phyloP scores from a whole-genome alignment of 108 stramenopile genomes.

The Mediolabrus comicus region DNA sequence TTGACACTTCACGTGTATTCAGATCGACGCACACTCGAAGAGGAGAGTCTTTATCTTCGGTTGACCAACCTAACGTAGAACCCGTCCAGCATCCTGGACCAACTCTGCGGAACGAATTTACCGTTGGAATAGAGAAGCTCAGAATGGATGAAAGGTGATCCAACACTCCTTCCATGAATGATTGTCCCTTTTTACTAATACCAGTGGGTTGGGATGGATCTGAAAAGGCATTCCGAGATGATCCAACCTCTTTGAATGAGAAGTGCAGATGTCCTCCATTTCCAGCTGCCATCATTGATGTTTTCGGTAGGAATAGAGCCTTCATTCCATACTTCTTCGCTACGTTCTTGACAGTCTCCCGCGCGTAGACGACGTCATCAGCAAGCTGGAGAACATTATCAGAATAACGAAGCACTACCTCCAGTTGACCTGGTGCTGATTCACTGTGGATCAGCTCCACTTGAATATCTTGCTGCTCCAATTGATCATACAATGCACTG shows the following conservation, averaged over 20 bases:
- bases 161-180: conserved; percentile 80
- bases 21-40: conserved; percentile 66
- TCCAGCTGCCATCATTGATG: conserved; percentile 58
- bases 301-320: conserved; percentile 78
- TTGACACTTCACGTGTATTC: conserved; percentile 43
- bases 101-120: conserved; percentile 75
- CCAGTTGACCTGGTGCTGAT: conserved; percentile 76
- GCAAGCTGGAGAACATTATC: conserved; percentile 58
- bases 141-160: conserved; percentile 63
- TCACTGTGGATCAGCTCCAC: conserved; percentile 74
- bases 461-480: conserved; percentile 63
- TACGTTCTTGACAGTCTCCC: conserved; percentile 70
- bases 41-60: conserved; percentile 77
- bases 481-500: conserved; percentile 56
- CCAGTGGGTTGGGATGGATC: conserved; percentile 18
- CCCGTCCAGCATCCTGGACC: conserved; percentile 91
- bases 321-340: conserved; percentile 53
- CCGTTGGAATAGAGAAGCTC: conserved; percentile 70
- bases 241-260: conserved; percentile 47
- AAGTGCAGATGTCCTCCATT: conserved; percentile 81
- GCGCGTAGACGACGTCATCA: conserved; percentile 64
- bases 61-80: conserved; percentile 58
- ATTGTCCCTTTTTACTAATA: conserved; percentile 44
- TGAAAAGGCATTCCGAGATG: conserved; percentile 38
- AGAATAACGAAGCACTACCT: conserved; percentile 67